These are phyloP conservation scores for Coleophoma eucalyptorum DNA, from an alignment of 2,329 filamentous ascomycete species.

Conservation along the genomic window DNA sequence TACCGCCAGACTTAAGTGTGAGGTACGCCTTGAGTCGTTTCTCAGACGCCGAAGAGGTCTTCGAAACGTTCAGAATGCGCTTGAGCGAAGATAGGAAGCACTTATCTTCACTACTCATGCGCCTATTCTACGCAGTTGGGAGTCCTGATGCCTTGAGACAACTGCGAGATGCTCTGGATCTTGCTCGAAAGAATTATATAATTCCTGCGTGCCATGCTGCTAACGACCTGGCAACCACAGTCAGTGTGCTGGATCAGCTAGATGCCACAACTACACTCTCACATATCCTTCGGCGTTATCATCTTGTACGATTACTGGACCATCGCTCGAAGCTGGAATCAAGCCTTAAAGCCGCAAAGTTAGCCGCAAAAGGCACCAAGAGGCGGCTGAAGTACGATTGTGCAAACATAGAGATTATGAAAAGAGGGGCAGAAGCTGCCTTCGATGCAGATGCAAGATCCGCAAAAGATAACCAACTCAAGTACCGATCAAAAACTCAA, in stretches of 20 bases:
- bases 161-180: conserved; percentile 1
- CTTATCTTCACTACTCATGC: not conserved
- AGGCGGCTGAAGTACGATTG: not conserved
- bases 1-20: not conserved
- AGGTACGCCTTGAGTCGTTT: not conserved
- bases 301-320: conserved; percentile 1
- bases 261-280: conserved; percentile 1
- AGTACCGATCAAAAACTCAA: conserved; percentile 1
- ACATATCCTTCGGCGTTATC: conserved; percentile 1
- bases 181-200: conserved; percentile 1
- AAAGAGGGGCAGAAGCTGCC: not conserved
- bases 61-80: not conserved
- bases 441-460: not conserved
- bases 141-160: conserved; percentile 1
- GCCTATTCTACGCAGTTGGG: not conserved
- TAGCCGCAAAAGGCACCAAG: not conserved
- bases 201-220: not conserved
- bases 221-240: not conserved
- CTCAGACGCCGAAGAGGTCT: conserved; percentile 1
- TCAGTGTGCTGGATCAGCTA: conserved; percentile 1
- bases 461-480: conserved; percentile 1
- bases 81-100: not conserved
- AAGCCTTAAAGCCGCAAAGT: not conserved
- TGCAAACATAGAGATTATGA: not conserved
- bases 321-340: conserved; percentile 2